Percentiles rank a stretch among this genome's conserved stretches.
Conservation (phyloP, 2,329 filamentous ascomycete genomes). For the Esteya vermicola region DNA sequence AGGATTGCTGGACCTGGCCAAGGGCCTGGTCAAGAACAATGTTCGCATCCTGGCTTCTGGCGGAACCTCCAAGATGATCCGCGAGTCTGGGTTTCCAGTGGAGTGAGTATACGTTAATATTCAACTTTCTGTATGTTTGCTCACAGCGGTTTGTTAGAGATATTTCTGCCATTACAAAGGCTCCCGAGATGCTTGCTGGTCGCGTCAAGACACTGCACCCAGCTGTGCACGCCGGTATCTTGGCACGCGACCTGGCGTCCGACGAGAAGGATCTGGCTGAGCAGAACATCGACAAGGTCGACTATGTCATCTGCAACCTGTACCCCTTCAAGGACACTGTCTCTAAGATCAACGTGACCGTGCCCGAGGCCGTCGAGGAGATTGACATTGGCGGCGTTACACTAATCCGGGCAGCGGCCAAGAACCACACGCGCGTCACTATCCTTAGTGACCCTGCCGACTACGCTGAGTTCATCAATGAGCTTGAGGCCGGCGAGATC, state of each 20-base stretch:
- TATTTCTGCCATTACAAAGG: constrained; percentile 91
- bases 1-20: constrained; percentile 79
- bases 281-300: constrained; percentile 89
- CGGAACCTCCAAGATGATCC: constrained; percentile 90
- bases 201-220: constrained; percentile 78
- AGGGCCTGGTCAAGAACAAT: constrained; percentile 78
- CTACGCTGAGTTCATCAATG: constrained; percentile 86
- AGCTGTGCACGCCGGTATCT: constrained; percentile 78
- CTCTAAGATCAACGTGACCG: constrained; percentile 91
- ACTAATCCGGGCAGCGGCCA: constrained; percentile 86
- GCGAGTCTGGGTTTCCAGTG: constrained; percentile 88
- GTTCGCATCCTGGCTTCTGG: constrained; percentile 88
- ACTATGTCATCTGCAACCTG: constrained; percentile 95
- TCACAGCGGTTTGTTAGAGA: constrained; percentile 41
- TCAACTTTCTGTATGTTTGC: background rate
- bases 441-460: constrained; percentile 90
- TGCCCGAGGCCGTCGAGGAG: constrained; percentile 93
- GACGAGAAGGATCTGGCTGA: constrained; percentile 95
- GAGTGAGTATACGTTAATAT: constrained; percentile 45
- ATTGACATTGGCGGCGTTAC: constrained; percentile 98
- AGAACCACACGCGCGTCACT: constrained; percentile 92
- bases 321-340: constrained; percentile 99
- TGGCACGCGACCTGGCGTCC: constrained; percentile 84
- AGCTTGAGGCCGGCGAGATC: constrained; percentile 78
- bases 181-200: constrained; percentile 90